These are phyloP conservation scores for Elsinoe necatrix DNA, from an alignment of 2,329 filamentous ascomycete genomes.

Conservation along the genomic window DNA sequence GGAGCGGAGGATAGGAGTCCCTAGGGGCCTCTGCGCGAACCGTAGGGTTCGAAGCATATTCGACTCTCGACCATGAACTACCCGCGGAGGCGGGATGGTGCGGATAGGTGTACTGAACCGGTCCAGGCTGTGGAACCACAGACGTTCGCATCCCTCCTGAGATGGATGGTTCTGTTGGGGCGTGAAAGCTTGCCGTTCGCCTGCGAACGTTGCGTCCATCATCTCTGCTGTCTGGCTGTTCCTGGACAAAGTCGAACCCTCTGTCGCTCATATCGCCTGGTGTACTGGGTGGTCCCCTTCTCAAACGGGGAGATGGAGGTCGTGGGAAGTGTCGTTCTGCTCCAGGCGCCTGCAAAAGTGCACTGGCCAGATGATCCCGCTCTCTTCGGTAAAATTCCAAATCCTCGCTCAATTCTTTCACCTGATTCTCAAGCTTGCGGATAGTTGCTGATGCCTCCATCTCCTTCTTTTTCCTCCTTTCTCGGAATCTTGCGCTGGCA, in stretches of 20 bases:
- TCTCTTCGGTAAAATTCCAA: constrained; percentile 66
- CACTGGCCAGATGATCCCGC: constrained; percentile 60
- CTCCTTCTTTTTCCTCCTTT: constrained; percentile 74
- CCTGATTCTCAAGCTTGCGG: constrained; percentile 58
- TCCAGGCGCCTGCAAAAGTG: constrained; percentile 53
- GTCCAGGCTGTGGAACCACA: neutral
- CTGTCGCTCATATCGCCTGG: constrained; percentile 7
- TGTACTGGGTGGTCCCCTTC: constrained; percentile 20
- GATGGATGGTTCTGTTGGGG: neutral
- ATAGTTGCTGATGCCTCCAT: constrained; percentile 62
- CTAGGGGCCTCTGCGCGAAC: neutral
- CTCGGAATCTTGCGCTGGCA: constrained; percentile 73
- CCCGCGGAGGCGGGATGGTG: neutral
- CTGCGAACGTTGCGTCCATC: constrained; percentile 7
- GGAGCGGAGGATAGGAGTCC: neutral
- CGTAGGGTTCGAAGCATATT: neutral
- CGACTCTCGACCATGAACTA: neutral
- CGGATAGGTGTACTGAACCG: neutral
- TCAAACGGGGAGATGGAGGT: constrained; percentile 34
- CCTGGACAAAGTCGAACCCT: constrained; percentile 10
- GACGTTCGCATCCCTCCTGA: neutral
- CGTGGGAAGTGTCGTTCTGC: constrained; percentile 39
- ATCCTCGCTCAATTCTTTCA: constrained; percentile 60
- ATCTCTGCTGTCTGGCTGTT: constrained; percentile 8
- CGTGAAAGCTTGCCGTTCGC: constrained; percentile 11